Evolutionary conservation across 2,329 filamentous ascomycete genomes (phyloP).

Genomic region (Madurella fahalii): DNA sequence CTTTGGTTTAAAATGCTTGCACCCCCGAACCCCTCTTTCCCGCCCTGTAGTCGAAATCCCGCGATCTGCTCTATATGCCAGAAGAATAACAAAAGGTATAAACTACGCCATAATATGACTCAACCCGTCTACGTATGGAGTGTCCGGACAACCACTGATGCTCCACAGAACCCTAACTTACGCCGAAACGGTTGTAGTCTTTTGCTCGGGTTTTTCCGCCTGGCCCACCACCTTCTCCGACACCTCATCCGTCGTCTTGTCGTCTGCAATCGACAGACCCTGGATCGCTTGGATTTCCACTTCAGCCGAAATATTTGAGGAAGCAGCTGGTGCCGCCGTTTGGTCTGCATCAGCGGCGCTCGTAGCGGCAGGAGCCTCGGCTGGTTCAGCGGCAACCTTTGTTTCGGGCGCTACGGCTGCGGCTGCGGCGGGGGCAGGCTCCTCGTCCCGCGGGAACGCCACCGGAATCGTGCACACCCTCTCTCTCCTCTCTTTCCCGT

Average conservation of each 20-base stretch:
- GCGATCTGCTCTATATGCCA: background rate
- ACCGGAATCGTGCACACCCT: slow-evolving; percentile 45
- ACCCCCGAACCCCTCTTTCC: no score
- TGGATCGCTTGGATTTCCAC: slow-evolving; percentile 20
- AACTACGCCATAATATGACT: slow-evolving; percentile 1
- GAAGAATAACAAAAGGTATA: background rate
- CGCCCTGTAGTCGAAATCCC: background rate
- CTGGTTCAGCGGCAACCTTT: no score
- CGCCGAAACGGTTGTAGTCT: slow-evolving; percentile 3
- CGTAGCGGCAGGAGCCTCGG: no score
- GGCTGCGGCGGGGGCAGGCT: slow-evolving; percentile 1
- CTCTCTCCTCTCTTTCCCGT: slow-evolving; percentile 43
- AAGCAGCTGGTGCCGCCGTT: background rate
- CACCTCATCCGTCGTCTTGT: slow-evolving; percentile 13
- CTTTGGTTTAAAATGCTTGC: no score
- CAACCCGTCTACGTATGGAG: background rate
- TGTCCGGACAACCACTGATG: background rate
- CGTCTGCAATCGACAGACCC: slow-evolving; percentile 22
- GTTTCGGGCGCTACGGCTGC: no score
- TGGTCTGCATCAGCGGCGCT: slow-evolving; percentile 12
- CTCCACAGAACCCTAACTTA: background rate
- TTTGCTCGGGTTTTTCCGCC: background rate
- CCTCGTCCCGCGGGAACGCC: slow-evolving; percentile 20
- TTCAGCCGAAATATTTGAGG: background rate
- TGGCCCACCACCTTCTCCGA: slow-evolving; percentile 11